phyloP scores from a whole-genome alignment of 2,329 filamentous ascomycete species.

The Salinomyces thailandicus region DNA sequence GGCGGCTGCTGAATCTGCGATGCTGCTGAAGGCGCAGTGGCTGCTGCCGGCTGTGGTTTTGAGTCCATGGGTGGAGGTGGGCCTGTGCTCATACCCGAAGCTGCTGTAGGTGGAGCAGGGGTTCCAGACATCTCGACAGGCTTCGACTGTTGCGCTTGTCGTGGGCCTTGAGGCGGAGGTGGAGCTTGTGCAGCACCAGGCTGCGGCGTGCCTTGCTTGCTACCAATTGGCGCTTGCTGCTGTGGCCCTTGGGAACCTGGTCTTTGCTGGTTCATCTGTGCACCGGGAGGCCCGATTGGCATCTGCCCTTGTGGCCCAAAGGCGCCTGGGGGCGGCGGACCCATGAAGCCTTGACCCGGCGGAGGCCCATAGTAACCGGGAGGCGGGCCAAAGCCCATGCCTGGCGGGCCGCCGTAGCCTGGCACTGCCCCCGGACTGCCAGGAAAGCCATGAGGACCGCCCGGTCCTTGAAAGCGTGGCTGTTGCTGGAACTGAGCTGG shows the following conservation, averaged over 20 bases:
- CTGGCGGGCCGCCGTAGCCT: slow-evolving; percentile 49
- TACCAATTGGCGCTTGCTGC: slow-evolving; percentile 29
- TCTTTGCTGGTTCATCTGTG: slow-evolving; percentile 27
- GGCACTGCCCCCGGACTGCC: slow-evolving; percentile 39
- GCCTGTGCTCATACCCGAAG: slow-evolving; percentile 33
- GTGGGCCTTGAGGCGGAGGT: slow-evolving; percentile 12
- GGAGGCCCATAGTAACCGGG: neutral
- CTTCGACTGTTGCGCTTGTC: slow-evolving; percentile 16
- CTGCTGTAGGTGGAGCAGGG: slow-evolving; percentile 30
- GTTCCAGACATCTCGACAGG: slow-evolving; percentile 28
- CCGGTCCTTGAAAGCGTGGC: slow-evolving; percentile 36
- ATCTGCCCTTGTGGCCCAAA: slow-evolving; percentile 28
- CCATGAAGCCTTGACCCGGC: slow-evolving; percentile 45
- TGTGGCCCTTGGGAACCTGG: slow-evolving; percentile 37
- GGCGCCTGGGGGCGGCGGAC: slow-evolving; percentile 36
- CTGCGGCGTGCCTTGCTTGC: slow-evolving; percentile 27
- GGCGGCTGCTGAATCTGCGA: slow-evolving; percentile 26
- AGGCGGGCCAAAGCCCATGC: slow-evolving; percentile 47
- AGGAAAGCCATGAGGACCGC: slow-evolving; percentile 36
- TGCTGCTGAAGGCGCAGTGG: slow-evolving; percentile 41
- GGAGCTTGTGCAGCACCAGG: slow-evolving; percentile 8
- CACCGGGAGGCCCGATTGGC: slow-evolving; percentile 47
- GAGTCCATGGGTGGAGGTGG: slow-evolving; percentile 58
- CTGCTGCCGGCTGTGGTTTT: slow-evolving; percentile 53
- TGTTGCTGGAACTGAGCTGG: slow-evolving; percentile 34